Percentiles rank a stretch among this genome's conserved stretches.
These are phyloP conservation scores for Saxophila tyrrhenica DNA, from an alignment of 495 filamentous ascomycete genomes.

Conservation along the genomic window DNA sequence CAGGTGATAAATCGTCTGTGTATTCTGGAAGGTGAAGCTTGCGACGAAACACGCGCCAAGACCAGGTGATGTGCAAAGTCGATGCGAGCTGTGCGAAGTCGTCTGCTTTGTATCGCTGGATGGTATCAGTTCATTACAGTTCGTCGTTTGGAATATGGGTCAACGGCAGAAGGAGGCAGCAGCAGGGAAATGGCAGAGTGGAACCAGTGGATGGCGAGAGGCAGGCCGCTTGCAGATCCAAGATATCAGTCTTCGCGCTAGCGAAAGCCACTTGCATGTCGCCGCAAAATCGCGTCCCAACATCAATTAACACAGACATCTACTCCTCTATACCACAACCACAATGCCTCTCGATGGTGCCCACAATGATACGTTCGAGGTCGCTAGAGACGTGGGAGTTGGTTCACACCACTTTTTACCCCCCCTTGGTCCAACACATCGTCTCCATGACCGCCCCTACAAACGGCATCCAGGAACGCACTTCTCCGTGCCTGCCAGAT, in stretches of 20 bases:
- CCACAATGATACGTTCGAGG: background rate
- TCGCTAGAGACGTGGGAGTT: background rate
- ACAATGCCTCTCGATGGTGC: background rate
- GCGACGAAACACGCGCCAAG: background rate
- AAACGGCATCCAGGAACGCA: background rate
- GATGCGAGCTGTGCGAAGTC: no score
- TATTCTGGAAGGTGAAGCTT: no score
- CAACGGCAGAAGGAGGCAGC: no score
- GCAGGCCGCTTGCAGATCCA: no score
- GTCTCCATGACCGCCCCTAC: background rate
- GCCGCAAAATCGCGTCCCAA: background rate
- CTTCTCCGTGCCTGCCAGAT: background rate
- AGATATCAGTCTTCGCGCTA: no score
- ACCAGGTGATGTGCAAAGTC: background rate
- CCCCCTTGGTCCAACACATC: background rate
- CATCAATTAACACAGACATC: no score
- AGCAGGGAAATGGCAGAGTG: no score
- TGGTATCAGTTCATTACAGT: no score
- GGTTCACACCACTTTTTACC: background rate
- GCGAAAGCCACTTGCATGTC: no score
- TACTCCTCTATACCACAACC: background rate
- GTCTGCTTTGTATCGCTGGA: no score
- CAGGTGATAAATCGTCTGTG: background rate
- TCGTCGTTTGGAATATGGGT: no score
- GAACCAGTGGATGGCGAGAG: no score